Evolutionary conservation across 192 early-diverging fungal genomes (phyloP).

Genomic region (Coemansia sp.): DNA sequence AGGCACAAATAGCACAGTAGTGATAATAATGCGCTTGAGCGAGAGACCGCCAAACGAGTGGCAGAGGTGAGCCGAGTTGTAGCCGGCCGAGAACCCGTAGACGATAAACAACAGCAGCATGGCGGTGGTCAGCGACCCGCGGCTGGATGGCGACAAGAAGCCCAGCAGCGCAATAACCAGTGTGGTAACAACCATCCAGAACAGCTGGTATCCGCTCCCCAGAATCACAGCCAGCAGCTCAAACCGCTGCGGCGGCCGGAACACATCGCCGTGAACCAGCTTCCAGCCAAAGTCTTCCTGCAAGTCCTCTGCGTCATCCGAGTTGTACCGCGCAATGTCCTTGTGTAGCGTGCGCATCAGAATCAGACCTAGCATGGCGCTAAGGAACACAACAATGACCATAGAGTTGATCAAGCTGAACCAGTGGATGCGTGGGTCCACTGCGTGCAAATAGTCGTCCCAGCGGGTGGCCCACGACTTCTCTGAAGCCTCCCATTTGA

Average conservation of each 20-base stretch:
- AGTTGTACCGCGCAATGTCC: constrained; percentile 92
- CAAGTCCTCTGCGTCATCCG: constrained; percentile 65
- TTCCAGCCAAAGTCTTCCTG: constrained; percentile 99
- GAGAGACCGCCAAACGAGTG: constrained; percentile 90
- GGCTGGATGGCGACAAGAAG: constrained; percentile 87
- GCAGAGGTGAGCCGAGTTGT: constrained; percentile 83
- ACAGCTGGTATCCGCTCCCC: constrained; percentile 82
- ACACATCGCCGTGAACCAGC: constrained; percentile 96
- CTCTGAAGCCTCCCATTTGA: constrained; percentile 61
- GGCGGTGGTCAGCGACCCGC: constrained; percentile 90
- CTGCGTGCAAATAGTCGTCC: constrained; percentile 80
- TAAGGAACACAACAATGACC: constrained; percentile 89
- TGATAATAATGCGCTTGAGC: constrained; percentile 82
- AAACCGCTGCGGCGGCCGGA: constrained; percentile 78
- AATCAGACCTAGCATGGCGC: constrained; percentile 89
- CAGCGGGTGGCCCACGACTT: constrained; percentile 83
- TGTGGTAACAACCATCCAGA: constrained; percentile 70
- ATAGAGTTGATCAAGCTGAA: constrained; percentile 92
- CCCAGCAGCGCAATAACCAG: constrained; percentile 92
- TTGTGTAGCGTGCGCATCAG: constrained; percentile 84
- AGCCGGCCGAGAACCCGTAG: constrained; percentile 87
- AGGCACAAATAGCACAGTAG: constrained; percentile 82
- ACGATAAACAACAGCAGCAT: constrained; percentile 92
- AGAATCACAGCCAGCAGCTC: constrained; percentile 76
- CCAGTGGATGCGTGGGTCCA: constrained; percentile 94